Percentiles rank a stretch among this genome's conserved stretches.
Conservation (phyloP, 169 alveolate species). For the Plasmodium knowlesi region DNA sequence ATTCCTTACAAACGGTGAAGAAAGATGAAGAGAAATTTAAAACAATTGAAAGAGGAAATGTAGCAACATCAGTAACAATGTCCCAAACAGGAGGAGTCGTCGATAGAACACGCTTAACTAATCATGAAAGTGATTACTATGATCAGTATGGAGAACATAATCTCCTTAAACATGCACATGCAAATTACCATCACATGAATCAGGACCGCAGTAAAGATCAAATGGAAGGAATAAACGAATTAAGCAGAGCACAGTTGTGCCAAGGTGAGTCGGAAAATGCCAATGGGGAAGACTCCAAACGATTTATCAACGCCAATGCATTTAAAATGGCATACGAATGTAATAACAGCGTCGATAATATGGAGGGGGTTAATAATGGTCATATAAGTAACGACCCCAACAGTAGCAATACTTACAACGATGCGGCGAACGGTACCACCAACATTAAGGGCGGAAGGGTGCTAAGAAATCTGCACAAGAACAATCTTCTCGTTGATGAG, state of each 20-base stretch:
- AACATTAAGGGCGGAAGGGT: conserved; percentile 32
- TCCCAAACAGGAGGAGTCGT: not conserved
- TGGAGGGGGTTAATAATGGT: not conserved
- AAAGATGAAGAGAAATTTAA: not conserved
- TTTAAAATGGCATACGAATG: not conserved
- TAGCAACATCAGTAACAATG: not conserved
- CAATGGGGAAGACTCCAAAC: not conserved
- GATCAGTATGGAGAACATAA: not conserved
- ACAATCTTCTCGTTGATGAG: not conserved
- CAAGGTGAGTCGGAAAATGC: not conserved
- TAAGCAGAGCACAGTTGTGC: not conserved
- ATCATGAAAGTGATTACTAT: not conserved
- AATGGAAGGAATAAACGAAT: not conserved
- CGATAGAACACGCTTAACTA: not conserved
- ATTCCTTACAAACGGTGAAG: not conserved
- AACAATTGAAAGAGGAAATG: not conserved
- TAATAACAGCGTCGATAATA: not conserved
- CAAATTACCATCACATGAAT: not conserved
- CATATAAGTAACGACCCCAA: not conserved
- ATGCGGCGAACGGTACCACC: not conserved
- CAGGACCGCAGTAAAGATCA: not conserved
- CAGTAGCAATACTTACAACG: not conserved
- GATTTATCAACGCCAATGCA: not conserved
- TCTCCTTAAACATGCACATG: not conserved
- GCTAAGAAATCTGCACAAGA: conserved; percentile 30